phyloP scores from a whole-genome alignment of 2,329 filamentous ascomycete genomes.

The Monosporascus sp. region DNA sequence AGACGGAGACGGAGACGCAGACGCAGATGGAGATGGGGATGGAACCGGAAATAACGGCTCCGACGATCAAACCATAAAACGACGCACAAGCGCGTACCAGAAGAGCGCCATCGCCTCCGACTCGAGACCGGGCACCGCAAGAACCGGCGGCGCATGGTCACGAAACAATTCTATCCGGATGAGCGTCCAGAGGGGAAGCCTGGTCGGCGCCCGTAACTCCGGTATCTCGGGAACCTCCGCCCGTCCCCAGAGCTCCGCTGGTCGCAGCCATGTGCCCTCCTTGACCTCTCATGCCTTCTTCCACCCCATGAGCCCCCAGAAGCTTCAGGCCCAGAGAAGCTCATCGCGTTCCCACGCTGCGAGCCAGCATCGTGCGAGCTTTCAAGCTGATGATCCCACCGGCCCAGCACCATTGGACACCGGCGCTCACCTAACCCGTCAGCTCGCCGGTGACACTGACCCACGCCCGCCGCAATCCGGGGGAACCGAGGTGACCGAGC shows the following conservation, averaged over 20 bases:
- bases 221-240: constrained; percentile 40
- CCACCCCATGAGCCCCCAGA: constrained; percentile 92
- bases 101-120: constrained; percentile 38
- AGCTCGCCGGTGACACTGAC: constrained; percentile 41
- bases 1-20: neutral
- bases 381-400: constrained; percentile 29
- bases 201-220: constrained; percentile 31
- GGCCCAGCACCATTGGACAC: constrained; percentile 18
- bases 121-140: constrained; percentile 52
- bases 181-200: constrained; percentile 39
- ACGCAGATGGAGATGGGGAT: neutral
- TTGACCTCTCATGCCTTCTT: constrained; percentile 90
- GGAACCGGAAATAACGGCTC: constrained; percentile 14
- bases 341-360: constrained; percentile 41
- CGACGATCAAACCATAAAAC: constrained; percentile 21
- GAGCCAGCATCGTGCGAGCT: constrained; percentile 31
- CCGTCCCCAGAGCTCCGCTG: constrained; percentile 63
- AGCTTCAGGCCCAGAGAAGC: constrained; percentile 83
- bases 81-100: constrained; percentile 29
- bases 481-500: constrained; percentile 76
- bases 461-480: constrained; percentile 63
- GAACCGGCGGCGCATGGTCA: constrained; percentile 46
- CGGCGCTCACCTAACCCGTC: constrained; percentile 27
- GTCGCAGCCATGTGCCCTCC: constrained; percentile 83
- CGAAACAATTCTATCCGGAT: constrained; percentile 53